These are phyloP conservation scores for Yarrowia keelungensis DNA, from an alignment of 805 yeast species.

Conservation along the genomic window DNA sequence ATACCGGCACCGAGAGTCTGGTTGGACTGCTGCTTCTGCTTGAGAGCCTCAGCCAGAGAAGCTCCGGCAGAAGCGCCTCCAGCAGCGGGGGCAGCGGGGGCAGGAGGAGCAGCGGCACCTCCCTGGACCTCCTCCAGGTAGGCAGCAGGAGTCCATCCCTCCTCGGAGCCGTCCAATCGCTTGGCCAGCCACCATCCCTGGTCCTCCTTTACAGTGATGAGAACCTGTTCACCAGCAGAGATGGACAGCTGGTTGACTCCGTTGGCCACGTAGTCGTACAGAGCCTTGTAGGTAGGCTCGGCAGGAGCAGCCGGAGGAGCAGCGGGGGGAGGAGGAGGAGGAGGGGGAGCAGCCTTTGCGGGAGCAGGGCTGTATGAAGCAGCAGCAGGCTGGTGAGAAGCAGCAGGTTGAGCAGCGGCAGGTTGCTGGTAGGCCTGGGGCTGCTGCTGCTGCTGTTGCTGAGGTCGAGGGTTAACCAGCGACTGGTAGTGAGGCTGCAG, in stretches of 20 bases:
- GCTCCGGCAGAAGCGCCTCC: slow-evolving; percentile 52
- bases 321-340: slow-evolving; percentile 52
- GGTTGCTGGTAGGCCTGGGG: slow-evolving; percentile 40
- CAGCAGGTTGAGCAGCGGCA: slow-evolving; percentile 43
- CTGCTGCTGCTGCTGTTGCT: slow-evolving; percentile 39
- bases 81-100: slow-evolving; percentile 44
- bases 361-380: slow-evolving; percentile 39
- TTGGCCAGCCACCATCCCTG: slow-evolving; percentile 97
- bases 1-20: slow-evolving; percentile 77
- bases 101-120: slow-evolving; percentile 45
- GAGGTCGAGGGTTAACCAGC: slow-evolving; percentile 24
- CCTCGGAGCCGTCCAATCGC: slow-evolving; percentile 71
- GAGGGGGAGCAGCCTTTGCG: slow-evolving; percentile 47
- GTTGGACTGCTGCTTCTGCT: slow-evolving; percentile 68
- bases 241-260: slow-evolving; percentile 85
- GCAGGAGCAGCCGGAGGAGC: slow-evolving; percentile 69
- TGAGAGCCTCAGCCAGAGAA: slow-evolving; percentile 73
- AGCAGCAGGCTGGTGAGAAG: slow-evolving; percentile 44
- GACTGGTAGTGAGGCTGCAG: slow-evolving; percentile 31
- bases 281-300: slow-evolving; percentile 80
- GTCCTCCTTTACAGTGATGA: slow-evolving; percentile 71
- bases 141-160: slow-evolving; percentile 99
- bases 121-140: slow-evolving; percentile 60
- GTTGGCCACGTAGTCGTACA: slow-evolving; percentile 87
- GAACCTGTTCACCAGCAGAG: slow-evolving; percentile 74